phyloP scores from a whole-genome alignment of 1,139 yeast species.

The Arxiozyma heterogenica region DNA sequence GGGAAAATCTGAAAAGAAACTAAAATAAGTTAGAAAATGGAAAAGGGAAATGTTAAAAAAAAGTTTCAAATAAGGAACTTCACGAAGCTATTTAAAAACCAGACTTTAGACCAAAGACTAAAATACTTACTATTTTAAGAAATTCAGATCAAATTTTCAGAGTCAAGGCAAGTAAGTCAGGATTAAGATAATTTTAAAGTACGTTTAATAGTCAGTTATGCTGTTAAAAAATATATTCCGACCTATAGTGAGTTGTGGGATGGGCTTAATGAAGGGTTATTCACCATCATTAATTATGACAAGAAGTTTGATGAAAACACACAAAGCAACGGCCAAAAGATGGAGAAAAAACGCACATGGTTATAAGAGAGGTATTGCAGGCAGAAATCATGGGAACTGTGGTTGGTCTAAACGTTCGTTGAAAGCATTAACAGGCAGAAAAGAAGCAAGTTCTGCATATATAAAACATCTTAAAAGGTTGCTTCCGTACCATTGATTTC shows the following conservation, averaged over 20 bases:
- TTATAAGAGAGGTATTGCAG: slow-evolving; percentile 65
- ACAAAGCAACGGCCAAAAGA: slow-evolving; percentile 60
- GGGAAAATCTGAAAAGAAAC: too few relatives aligned
- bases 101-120: too few relatives aligned
- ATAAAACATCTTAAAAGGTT: slow-evolving; percentile 42
- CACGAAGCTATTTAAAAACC: neutral
- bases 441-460: slow-evolving; percentile 43
- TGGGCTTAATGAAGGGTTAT: slow-evolving; percentile 7
- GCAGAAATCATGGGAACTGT: slow-evolving; percentile 88
- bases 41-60: too few relatives aligned
- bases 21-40: too few relatives aligned
- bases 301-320: slow-evolving; percentile 35
- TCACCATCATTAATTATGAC: slow-evolving; percentile 16
- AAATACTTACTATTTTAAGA: too few relatives aligned
- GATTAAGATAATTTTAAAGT: too few relatives aligned
- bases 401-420: slow-evolving; percentile 69
- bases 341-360: slow-evolving; percentile 63
- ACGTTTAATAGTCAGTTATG: neutral
- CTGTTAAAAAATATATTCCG: slow-evolving; percentile 4
- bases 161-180: too few relatives aligned
- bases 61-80: neutral
- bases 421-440: slow-evolving; percentile 55
- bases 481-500: slow-evolving; percentile 32
- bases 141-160: too few relatives aligned
- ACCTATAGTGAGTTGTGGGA: slow-evolving; percentile 7